Conservation (phyloP, 108 stramenopile species). For the Parietichytrium sp. region DNA sequence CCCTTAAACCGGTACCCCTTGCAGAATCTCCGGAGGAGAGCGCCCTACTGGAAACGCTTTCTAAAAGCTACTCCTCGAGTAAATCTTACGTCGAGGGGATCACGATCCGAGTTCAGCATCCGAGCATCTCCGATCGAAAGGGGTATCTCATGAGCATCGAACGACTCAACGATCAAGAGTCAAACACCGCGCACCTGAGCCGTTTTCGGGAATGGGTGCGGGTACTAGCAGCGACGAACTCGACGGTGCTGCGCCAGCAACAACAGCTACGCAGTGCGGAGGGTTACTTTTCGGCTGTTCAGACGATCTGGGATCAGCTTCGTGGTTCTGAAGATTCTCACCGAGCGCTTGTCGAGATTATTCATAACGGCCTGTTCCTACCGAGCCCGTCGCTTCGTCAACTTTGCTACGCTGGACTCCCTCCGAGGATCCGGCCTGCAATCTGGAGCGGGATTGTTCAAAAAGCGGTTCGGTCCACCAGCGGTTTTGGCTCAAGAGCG, state of each 20-base stretch:
- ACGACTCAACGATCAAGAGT: not conserved
- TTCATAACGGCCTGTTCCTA: not conserved
- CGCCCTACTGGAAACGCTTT: not conserved
- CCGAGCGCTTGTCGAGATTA: not conserved
- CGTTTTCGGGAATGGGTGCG: slow-evolving; percentile 25
- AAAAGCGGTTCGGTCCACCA: no score
- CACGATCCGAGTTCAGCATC: not conserved
- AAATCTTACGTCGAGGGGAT: not conserved
- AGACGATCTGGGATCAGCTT: not conserved
- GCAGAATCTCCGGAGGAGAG: not conserved
- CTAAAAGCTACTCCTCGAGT: not conserved
- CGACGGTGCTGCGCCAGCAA: not conserved
- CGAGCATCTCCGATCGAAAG: not conserved
- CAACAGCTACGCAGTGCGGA: not conserved
- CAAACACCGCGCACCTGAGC: not conserved
- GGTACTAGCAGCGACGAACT: not conserved
- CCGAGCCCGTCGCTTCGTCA: not conserved
- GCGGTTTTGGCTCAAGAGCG: no score
- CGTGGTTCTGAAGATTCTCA: not conserved
- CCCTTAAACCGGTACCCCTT: not conserved
- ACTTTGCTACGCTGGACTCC: not conserved
- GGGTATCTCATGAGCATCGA: slow-evolving; percentile 15
- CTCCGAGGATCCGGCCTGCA: no score
- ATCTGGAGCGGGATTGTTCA: no score
- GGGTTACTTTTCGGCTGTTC: not conserved